Evolutionary conservation across 1,284 basidiomycete species (phyloP).

Genomic region (Earliella scabrosa): DNA sequence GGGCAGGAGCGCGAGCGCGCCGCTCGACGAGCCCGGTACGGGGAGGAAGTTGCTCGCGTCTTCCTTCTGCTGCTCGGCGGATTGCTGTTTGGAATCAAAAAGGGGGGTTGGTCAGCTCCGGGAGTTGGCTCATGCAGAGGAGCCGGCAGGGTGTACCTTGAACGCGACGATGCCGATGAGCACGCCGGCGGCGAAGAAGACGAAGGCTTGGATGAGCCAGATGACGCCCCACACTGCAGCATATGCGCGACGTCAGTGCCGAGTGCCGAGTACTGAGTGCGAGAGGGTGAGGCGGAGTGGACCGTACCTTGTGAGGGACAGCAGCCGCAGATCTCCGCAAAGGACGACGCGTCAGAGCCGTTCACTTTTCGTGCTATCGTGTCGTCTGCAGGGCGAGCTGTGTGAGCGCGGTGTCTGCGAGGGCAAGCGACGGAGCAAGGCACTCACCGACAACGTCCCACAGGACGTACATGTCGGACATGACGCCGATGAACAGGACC

Average conservation of each 20-base stretch:
- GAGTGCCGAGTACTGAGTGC: no score
- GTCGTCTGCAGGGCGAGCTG: slow-evolving; percentile 61
- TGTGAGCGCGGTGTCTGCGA: neutral
- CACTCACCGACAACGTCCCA: slow-evolving; percentile 85
- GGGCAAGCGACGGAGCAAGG: neutral
- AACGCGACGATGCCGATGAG: slow-evolving; percentile 87
- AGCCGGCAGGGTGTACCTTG: slow-evolving; percentile 60
- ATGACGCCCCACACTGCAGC: slow-evolving; percentile 84
- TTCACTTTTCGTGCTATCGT: slow-evolving; percentile 92
- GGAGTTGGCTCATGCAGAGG: neutral
- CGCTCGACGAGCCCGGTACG: slow-evolving; percentile 54
- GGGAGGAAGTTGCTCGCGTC: slow-evolving; percentile 64
- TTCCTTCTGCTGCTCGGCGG: slow-evolving; percentile 53
- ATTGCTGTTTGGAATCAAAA: slow-evolving; percentile 49
- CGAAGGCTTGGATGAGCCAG: slow-evolving; percentile 84
- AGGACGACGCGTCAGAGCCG: slow-evolving; percentile 89
- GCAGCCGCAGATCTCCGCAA: slow-evolving; percentile 86
- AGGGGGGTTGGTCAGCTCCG: slow-evolving; percentile 8
- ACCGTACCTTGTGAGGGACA: slow-evolving; percentile 67
- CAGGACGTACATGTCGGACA: slow-evolving; percentile 86
- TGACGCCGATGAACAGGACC: slow-evolving; percentile 94
- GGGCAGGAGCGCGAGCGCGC: slow-evolving; percentile 11
- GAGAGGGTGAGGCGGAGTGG: neutral
- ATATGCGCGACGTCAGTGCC: no score
- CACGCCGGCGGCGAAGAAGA: slow-evolving; percentile 84